Conservation (phyloP, 1,284 basidiomycete genomes). For the Cutaneotrichosporon cutaneum region DNA sequence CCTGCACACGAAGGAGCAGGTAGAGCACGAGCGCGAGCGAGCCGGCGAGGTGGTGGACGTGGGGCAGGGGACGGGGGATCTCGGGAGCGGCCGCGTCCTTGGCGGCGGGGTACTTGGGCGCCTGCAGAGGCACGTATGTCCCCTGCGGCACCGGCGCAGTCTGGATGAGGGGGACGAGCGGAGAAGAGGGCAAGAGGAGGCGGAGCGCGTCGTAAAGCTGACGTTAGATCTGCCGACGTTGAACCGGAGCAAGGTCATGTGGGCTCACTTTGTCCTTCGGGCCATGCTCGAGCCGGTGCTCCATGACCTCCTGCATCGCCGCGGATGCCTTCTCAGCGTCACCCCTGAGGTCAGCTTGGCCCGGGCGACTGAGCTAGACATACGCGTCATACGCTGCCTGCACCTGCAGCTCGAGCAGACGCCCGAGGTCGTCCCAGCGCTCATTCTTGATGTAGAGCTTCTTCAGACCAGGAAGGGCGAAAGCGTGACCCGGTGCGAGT, state of each 20-base stretch:
- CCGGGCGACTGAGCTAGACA: slow-evolving; percentile 26
- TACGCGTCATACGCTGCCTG: slow-evolving; percentile 63
- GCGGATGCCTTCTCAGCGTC: slow-evolving; percentile 79
- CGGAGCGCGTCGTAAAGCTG: slow-evolving; percentile 69
- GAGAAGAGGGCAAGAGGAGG: slow-evolving; percentile 73
- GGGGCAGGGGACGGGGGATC: slow-evolving; percentile 50
- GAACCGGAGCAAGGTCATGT: too few species aligned
- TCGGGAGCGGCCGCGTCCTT: slow-evolving; percentile 57
- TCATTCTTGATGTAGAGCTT: slow-evolving; percentile 67
- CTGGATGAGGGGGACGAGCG: slow-evolving; percentile 64
- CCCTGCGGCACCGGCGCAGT: slow-evolving; percentile 61
- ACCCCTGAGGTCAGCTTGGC: slow-evolving; percentile 55
- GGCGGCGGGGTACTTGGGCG: slow-evolving; percentile 63
- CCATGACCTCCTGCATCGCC: slow-evolving; percentile 71
- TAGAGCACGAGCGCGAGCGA: slow-evolving; percentile 56
- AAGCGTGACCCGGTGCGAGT: slow-evolving; percentile 62
- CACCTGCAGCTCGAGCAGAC: slow-evolving; percentile 59
- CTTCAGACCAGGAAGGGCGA: slow-evolving; percentile 71
- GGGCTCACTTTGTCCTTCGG: slow-evolving; percentile 60
- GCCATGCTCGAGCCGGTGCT: slow-evolving; percentile 63
- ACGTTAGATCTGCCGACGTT: slow-evolving; percentile 10
- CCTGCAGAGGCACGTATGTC: slow-evolving; percentile 43
- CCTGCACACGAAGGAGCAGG: slow-evolving; percentile 57
- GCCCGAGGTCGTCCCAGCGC: slow-evolving; percentile 64
- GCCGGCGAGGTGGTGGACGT: slow-evolving; percentile 52